Percentiles rank a stretch among this genome's conserved stretches.
phyloP scores from a whole-genome alignment of 1,284 basidiomycete species.

The Crucibulum parvulum region DNA sequence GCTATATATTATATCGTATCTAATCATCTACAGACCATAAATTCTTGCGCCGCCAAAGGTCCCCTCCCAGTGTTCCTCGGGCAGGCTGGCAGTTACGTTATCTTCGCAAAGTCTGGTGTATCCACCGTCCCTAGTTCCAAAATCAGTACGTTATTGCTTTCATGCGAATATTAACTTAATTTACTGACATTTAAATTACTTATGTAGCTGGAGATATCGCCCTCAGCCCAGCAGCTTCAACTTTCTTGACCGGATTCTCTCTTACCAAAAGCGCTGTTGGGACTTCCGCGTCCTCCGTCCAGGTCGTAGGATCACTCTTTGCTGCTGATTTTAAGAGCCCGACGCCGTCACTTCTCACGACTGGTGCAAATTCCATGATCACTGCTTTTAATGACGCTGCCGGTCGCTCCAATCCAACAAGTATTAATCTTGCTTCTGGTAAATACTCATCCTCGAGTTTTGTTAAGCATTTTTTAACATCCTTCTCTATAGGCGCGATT shows the following conservation, averaged over 20 bases:
- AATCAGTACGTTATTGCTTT: conserved; percentile 7
- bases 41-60: no score
- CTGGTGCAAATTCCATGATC: conserved; percentile 13
- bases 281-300: conserved; percentile 13
- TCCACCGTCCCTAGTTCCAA: conserved; percentile 12
- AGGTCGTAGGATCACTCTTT: conserved; percentile 14
- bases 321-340: conserved; percentile 13
- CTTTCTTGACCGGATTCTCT: conserved; percentile 13
- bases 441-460: neutral
- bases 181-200: no score
- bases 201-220: conserved; percentile 7
- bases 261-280: conserved; percentile 3
- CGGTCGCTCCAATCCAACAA: conserved; percentile 9
- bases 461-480: neutral
- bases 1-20: no score
- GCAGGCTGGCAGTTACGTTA: conserved; percentile 9
- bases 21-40: no score
- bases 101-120: conserved; percentile 12
- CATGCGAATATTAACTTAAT: neutral
- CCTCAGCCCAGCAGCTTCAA: conserved; percentile 11
- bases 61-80: no score
- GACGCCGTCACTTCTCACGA: conserved; percentile 13
- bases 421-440: conserved; percentile 6
- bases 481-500: neutral
- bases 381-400: conserved; percentile 17